phyloP scores from a whole-genome alignment of 352 stramenopile species.

The Phytophthora cactorum region DNA sequence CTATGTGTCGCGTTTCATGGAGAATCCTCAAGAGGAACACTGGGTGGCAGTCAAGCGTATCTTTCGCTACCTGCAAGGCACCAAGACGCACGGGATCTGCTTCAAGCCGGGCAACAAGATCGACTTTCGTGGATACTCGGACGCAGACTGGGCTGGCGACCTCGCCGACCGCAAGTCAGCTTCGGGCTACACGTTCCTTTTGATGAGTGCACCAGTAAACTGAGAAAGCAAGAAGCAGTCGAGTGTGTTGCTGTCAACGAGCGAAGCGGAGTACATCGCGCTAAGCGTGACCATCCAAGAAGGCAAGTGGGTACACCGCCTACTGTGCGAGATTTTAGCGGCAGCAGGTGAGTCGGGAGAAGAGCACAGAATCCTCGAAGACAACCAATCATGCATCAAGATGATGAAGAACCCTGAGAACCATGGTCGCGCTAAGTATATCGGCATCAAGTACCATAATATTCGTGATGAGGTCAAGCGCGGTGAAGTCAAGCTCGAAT shows the following conservation, averaged over 20 bases:
- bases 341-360: background rate
- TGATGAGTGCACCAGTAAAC: conserved; percentile 3
- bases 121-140: background rate
- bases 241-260: conserved; percentile 14
- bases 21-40: conserved; percentile 28
- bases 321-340: conserved; percentile 11
- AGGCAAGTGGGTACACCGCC: background rate
- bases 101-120: background rate
- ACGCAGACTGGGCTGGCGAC: conserved; percentile 1
- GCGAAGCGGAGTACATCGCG: conserved; percentile 18
- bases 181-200: background rate
- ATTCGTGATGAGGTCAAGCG: conserved; percentile 1
- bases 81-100: conserved; percentile 14
- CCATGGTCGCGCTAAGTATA: background rate
- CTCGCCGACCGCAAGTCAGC: conserved; percentile 3
- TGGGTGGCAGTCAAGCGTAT: conserved; percentile 19
- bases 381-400: conserved; percentile 16
- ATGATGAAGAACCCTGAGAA: background rate
- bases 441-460: background rate
- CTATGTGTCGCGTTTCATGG: conserved; percentile 30
- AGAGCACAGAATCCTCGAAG: conserved; percentile 20
- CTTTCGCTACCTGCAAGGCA: conserved; percentile 23
- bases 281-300: conserved; percentile 10
- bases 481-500: background rate
- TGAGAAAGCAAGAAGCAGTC: conserved; percentile 6